Conservation (phyloP, 73 alveolate species). For the Effrenium voratum region DNA sequence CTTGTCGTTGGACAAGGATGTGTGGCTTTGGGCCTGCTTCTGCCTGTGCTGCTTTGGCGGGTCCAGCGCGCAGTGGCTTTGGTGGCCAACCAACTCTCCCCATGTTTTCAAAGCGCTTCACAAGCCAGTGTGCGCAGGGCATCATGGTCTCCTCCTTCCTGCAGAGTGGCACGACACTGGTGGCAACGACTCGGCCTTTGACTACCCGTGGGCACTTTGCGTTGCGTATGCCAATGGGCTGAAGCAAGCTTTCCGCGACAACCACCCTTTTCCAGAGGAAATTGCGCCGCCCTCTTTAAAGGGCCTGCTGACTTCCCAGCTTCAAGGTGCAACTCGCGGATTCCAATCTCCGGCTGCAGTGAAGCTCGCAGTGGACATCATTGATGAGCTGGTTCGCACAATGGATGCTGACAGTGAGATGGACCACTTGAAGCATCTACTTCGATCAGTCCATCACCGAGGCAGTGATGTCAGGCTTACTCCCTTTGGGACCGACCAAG, state of each 20-base stretch:
- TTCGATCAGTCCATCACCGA: not conserved
- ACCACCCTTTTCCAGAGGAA: not conserved
- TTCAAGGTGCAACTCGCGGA: not conserved
- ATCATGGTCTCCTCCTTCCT: not conserved
- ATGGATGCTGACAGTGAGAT: not conserved
- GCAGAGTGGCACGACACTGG: not conserved
- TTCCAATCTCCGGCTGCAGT: not conserved
- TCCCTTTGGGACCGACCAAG: not conserved
- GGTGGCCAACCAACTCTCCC: not conserved
- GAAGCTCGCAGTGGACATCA: not conserved
- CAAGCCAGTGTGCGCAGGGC: slow-evolving; percentile 4
- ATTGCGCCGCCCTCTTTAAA: not conserved
- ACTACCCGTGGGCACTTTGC: slow-evolving; percentile 29
- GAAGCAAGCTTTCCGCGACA: not conserved
- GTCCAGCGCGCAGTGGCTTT: not conserved
- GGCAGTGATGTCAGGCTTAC: slow-evolving; percentile 24
- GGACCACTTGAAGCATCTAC: not conserved
- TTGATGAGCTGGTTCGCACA: not conserved
- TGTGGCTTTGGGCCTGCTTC: not conserved
- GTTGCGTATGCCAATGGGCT: not conserved
- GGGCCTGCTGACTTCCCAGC: not conserved
- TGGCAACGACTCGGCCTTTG: slow-evolving; percentile 37
- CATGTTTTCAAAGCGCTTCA: not conserved
- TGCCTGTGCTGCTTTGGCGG: slow-evolving; percentile 22
- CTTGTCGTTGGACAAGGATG: not conserved